Conservation (phyloP, 2,329 filamentous ascomycete species). For the Diplocarpon mali region DNA sequence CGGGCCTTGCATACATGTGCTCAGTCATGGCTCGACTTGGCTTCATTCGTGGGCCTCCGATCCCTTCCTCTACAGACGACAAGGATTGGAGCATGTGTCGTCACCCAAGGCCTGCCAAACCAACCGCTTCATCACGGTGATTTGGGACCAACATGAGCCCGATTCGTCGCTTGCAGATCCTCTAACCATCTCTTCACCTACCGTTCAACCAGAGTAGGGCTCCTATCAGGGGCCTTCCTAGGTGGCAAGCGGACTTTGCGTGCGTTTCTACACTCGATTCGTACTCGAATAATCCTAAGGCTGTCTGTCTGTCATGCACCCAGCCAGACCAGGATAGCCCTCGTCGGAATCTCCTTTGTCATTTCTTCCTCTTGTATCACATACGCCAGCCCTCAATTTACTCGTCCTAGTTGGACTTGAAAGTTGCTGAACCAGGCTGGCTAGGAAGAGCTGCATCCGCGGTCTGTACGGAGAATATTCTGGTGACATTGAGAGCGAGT, state of each 20-base stretch:
- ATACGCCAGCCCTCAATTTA: not conserved
- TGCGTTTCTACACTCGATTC: slow-evolving; percentile 12
- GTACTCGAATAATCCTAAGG: slow-evolving; percentile 15
- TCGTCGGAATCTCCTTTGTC: slow-evolving; percentile 15
- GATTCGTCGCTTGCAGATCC: slow-evolving; percentile 20
- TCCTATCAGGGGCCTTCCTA: slow-evolving; percentile 22
- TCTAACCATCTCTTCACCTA: slow-evolving; percentile 17
- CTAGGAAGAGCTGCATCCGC: slow-evolving; percentile 2
- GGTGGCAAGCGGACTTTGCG: slow-evolving; percentile 26
- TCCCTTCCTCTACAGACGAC: slow-evolving; percentile 4
- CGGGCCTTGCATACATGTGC: slow-evolving; percentile 13
- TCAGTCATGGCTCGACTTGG: slow-evolving; percentile 9
- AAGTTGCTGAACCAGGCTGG: slow-evolving; percentile 2
- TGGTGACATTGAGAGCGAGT: slow-evolving; percentile 3
- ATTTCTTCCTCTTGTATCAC: slow-evolving; percentile 6
- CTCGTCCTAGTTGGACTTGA: slow-evolving; percentile 3
- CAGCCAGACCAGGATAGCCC: slow-evolving; percentile 12
- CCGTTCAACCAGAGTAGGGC: slow-evolving; percentile 16
- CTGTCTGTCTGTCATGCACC: slow-evolving; percentile 12
- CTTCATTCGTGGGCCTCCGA: slow-evolving; percentile 4
- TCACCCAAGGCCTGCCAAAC: slow-evolving; percentile 18
- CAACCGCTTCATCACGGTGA: slow-evolving; percentile 16
- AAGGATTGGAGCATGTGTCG: slow-evolving; percentile 24
- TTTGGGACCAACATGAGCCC: slow-evolving; percentile 16
- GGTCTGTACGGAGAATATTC: slow-evolving; percentile 3